Conservation (phyloP, 1,139 yeast genomes). For the Torulaspora pretoriensis region DNA sequence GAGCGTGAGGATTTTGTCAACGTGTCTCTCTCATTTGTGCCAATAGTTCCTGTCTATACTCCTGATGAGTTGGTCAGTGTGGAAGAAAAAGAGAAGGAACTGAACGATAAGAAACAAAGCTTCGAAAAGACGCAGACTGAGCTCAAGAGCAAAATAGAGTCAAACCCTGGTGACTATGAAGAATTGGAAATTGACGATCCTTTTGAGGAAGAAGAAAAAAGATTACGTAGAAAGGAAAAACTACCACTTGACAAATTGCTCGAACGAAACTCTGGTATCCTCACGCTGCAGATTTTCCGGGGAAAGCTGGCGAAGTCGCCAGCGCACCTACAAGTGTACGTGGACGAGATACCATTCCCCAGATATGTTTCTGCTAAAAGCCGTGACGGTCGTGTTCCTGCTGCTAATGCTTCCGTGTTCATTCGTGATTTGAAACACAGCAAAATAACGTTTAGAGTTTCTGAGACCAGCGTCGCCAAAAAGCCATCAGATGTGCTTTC, state of each 20-base stretch:
- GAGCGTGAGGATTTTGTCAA: conserved; percentile 45
- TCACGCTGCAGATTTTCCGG: conserved; percentile 48
- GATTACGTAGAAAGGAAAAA: conserved; percentile 42
- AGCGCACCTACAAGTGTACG: conserved; percentile 51
- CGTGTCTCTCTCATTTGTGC: conserved; percentile 61
- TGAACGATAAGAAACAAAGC: conserved; percentile 38
- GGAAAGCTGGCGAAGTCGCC: conserved; percentile 50
- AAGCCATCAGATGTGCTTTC: conserved; percentile 47
- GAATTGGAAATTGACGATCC: conserved; percentile 54
- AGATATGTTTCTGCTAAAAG: conserved; percentile 50
- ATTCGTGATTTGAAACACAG: conserved; percentile 68
- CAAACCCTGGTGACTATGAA: conserved; percentile 59
- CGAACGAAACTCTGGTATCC: conserved; percentile 56
- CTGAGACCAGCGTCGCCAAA: conserved; percentile 48
- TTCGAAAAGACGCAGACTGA: conserved; percentile 43
- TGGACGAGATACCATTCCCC: conserved; percentile 63
- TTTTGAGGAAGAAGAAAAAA: conserved; percentile 37
- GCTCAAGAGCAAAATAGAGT: conserved; percentile 48
- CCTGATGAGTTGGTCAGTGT: conserved; percentile 50
- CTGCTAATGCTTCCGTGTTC: conserved; percentile 54
- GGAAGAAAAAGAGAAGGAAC: conserved; percentile 40
- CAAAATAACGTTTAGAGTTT: conserved; percentile 49
- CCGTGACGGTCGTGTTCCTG: conserved; percentile 26
- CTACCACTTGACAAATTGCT: conserved; percentile 52
- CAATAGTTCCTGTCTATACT: conserved; percentile 59